These are phyloP conservation scores for Conringia planisiliqua DNA, from an alignment of 345 rosid genomes.

Conservation along the genomic window DNA sequence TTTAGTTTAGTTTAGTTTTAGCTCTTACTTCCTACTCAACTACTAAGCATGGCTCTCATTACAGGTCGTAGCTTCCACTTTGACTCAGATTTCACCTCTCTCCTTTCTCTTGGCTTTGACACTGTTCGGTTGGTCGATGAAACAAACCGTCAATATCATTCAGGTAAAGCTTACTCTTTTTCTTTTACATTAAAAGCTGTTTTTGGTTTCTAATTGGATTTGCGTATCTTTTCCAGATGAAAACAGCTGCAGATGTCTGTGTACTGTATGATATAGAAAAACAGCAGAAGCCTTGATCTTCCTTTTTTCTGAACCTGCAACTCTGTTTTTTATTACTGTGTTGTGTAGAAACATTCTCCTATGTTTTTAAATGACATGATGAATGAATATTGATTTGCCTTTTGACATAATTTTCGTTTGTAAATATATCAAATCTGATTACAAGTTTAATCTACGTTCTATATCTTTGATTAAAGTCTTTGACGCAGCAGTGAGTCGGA, in stretches of 20 bases:
- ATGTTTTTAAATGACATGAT: slow-evolving; percentile 14
- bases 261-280: slow-evolving; percentile 77
- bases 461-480: neutral
- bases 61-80: slow-evolving; percentile 52
- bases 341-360: slow-evolving; percentile 1
- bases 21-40: neutral
- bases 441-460: neutral
- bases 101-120: slow-evolving; percentile 60
- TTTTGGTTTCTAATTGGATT: neutral
- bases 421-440: slow-evolving; percentile 14
- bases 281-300: slow-evolving; percentile 46
- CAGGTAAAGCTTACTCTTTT: slow-evolving; percentile 50
- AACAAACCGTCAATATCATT: slow-evolving; percentile 71
- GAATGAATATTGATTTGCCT: slow-evolving; percentile 3
- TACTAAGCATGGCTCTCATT: neutral
- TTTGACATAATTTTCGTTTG: slow-evolving; percentile 8
- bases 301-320: neutral
- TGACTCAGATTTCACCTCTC: slow-evolving; percentile 47
- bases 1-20: neutral
- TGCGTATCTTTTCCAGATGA: slow-evolving; percentile 52
- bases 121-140: slow-evolving; percentile 80
- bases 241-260: slow-evolving; percentile 87
- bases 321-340: neutral
- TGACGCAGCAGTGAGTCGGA: slow-evolving; percentile 2
- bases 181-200: too few relatives aligned